Percentiles rank a stretch among this genome's conserved stretches.
Evolutionary conservation across 2,329 filamentous ascomycete species (phyloP).

Genomic region (Pezicula neosporulosa): DNA sequence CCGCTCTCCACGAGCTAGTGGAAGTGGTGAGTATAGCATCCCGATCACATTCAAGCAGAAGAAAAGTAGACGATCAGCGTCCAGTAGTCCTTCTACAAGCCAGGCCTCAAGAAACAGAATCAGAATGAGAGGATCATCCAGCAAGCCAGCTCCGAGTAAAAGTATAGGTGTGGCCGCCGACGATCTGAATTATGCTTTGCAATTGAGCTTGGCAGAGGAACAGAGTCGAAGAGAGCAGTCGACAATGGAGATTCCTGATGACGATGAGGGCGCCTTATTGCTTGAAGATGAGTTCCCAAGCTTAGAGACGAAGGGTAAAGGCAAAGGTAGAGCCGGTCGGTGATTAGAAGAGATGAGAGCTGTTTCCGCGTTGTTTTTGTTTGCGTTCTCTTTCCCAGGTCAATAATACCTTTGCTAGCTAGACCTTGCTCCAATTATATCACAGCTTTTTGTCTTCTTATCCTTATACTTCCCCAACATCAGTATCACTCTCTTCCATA

Average conservation of each 20-base stretch:
- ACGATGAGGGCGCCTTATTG: conserved; percentile 13
- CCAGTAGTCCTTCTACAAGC: conserved; percentile 33
- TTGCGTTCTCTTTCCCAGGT: neutral
- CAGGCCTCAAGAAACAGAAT: conserved; percentile 21
- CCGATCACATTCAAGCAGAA: conserved; percentile 45
- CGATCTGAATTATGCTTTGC: conserved; percentile 57
- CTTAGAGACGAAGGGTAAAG: conserved; percentile 37
- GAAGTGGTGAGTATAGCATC: conserved; percentile 47
- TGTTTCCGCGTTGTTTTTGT: neutral
- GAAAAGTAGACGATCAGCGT: conserved; percentile 36
- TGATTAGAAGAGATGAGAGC: neutral
- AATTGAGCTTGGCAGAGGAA: conserved; percentile 56
- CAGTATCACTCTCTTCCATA: neutral
- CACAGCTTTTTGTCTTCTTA: no score
- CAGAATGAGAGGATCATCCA: conserved; percentile 4
- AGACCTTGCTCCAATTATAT: no score
- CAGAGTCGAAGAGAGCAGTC: conserved; percentile 29
- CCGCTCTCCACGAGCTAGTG: conserved; percentile 41
- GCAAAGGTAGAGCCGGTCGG: conserved; percentile 28
- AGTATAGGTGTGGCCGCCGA: conserved; percentile 32
- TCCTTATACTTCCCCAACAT: no score
- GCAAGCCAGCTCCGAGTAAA: neutral
- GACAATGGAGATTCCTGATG: conserved; percentile 17
- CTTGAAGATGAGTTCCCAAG: conserved; percentile 36
- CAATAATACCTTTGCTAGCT: no score